Evolutionary conservation across 2,329 filamentous ascomycete genomes (phyloP), one percentile per base, ranked within the genome.

Genomic region (Xylariales sp.): DNA sequence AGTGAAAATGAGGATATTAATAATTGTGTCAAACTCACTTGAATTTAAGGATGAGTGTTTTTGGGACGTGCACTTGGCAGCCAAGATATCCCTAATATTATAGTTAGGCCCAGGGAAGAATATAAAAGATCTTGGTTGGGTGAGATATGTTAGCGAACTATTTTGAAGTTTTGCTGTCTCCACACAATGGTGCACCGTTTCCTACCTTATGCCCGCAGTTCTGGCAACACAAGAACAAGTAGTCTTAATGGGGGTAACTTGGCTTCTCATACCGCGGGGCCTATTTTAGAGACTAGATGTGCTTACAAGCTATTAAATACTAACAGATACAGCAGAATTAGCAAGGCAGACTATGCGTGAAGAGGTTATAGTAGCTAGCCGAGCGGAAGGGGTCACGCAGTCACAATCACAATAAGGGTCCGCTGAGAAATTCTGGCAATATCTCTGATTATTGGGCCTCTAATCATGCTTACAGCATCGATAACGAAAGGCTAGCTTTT

Each of bases 401-500:
- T 63, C 54, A 60, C n/a, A n/a, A 43, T 64, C n/a, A 28, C 30
- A 54, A 56, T 12, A 10, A 41, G 12, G 12, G 12, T 41, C 18
- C 5, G 18, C 23, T 14, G 41, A 56, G 16, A 16, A 30, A 16
- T 69, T 69, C 45, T 65, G 39, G 56, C 39, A 58, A 65, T n/a
- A 57, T 64, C 60, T 74, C 66, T 65, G 68, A 73, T 75, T 75
- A 58, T 63, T 68, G 71, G 63, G 69, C 69, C 32, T 62, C 64
- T 65, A 67, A 61, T 49, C 70, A 72, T 73, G 69, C 62, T 72
- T 72, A 60, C 67, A 73, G 72, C 72, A 74, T 69, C 63, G 53
- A 61, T 64, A 76, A 75, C 69, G 74, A 76, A 71, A 72, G 72
- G 71, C 70, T 72, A 71, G 70, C 66, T 68, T 69, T 56, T 61